Conservation (phyloP, 495 filamentous ascomycete genomes). For the Tuber brumale region DNA sequence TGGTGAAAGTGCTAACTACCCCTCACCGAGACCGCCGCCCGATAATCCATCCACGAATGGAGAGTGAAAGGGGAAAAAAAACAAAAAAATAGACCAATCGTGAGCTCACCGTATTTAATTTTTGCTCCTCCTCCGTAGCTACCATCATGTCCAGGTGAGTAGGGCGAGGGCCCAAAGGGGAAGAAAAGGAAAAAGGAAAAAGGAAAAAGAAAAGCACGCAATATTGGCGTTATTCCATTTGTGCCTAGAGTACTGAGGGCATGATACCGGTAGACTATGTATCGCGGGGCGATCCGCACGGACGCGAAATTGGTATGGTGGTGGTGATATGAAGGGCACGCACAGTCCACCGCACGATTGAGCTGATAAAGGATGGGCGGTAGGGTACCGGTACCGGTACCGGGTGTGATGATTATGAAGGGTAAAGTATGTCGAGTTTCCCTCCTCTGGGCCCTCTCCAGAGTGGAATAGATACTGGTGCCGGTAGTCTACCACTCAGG, state of each 20-base stretch:
- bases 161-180: too few species aligned
- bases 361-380: not conserved
- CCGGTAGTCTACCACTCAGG: too few species aligned
- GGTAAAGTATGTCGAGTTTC: too few species aligned
- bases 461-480: too few species aligned
- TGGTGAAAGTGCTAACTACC: too few species aligned
- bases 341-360: not conserved
- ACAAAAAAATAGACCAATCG: not conserved
- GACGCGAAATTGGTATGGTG: not conserved
- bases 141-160: not conserved
- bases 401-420: too few species aligned
- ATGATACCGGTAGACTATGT: not conserved
- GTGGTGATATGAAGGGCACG: not conserved
- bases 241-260: too few species aligned
- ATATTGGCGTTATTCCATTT: not conserved
- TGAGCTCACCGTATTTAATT: not conserved
- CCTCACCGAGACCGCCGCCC: not conserved
- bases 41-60: not conserved
- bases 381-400: too few species aligned
- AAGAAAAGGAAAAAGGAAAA: not conserved
- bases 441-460: too few species aligned
- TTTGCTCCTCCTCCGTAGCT: not conserved
- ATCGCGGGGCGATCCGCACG: constrained; percentile 2
- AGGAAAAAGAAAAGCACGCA: not conserved
- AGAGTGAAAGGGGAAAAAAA: not conserved